Conservation (phyloP, 257 asterid species). For the Capsicum pubescens region DNA sequence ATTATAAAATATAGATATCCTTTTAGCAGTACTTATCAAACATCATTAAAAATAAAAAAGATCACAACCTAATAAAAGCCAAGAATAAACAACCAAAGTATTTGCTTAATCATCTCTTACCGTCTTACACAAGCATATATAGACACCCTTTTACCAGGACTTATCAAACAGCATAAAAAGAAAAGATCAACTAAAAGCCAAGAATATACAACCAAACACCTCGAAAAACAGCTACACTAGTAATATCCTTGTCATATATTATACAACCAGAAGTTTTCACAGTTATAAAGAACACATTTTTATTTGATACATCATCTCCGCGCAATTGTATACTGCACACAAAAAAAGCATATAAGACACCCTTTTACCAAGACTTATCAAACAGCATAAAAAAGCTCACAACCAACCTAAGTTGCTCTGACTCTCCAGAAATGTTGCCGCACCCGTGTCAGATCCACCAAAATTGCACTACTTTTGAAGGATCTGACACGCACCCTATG, state of each 20-base stretch:
- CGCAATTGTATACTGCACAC: not conserved
- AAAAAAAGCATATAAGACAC: too few relatives aligned
- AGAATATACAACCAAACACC: constrained; percentile 13
- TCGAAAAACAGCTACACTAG: too few relatives aligned
- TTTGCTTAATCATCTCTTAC: too few relatives aligned
- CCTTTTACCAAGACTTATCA: not conserved
- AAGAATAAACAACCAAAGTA: not conserved
- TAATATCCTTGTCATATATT: too few relatives aligned
- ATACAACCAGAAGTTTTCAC: not conserved
- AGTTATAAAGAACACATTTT: not conserved
- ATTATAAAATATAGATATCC: not conserved
- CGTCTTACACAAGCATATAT: not conserved
- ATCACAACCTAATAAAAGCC: not conserved
- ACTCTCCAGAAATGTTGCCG: too few relatives aligned
- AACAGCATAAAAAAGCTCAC: not conserved
- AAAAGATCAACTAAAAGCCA: not conserved
- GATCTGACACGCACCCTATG: too few relatives aligned
- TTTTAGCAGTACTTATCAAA: not conserved
- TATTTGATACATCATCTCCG: not conserved
- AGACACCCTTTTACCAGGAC: not conserved
- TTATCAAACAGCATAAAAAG: not conserved
- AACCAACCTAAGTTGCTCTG: too few relatives aligned
- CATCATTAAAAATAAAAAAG: not conserved
- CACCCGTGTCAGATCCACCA: too few relatives aligned
- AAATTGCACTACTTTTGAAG: too few relatives aligned